Evolutionary conservation across 768 basidiomycete species (phyloP).

Genomic region (Tephrocybe sp.): DNA sequence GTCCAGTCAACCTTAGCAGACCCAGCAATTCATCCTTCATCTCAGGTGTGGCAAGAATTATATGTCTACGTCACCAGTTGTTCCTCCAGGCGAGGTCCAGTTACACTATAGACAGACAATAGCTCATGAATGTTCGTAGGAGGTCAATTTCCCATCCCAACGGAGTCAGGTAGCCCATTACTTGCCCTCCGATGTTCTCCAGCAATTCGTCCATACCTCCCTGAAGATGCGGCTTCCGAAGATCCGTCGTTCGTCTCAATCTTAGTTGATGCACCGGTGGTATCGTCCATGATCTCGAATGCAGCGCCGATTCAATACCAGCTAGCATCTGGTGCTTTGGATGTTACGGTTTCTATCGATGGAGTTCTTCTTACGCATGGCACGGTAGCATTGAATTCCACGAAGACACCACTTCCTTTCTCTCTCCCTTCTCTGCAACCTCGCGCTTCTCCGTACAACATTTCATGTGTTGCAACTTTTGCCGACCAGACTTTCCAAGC

Average conservation of each 20-base stretch:
- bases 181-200: conserved; percentile 60
- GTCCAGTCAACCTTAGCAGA: neutral
- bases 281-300: conserved; percentile 45
- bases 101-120: neutral
- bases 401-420: conserved; percentile 49
- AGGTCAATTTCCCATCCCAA: conserved; percentile 45
- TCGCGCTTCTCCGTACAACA: conserved; percentile 34
- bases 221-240: conserved; percentile 41
- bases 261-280: conserved; percentile 53
- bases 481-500: conserved; percentile 43
- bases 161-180: conserved; percentile 38
- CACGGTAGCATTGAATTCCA: conserved; percentile 49
- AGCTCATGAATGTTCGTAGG: conserved; percentile 18
- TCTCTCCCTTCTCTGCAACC: conserved; percentile 47
- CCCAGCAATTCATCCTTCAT: no score
- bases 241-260: conserved; percentile 40
- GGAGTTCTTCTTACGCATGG: conserved; percentile 45
- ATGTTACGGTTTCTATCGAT: conserved; percentile 45
- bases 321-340: conserved; percentile 26
- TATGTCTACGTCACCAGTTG: conserved; percentile 38
- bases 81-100: conserved; percentile 38
- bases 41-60: conserved; percentile 62
- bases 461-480: conserved; percentile 39
- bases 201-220: conserved; percentile 59
- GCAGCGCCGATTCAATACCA: conserved; percentile 40